phyloP scores from a whole-genome alignment of 2,329 filamentous ascomycete genomes.

The Cytospora chrysosperma region DNA sequence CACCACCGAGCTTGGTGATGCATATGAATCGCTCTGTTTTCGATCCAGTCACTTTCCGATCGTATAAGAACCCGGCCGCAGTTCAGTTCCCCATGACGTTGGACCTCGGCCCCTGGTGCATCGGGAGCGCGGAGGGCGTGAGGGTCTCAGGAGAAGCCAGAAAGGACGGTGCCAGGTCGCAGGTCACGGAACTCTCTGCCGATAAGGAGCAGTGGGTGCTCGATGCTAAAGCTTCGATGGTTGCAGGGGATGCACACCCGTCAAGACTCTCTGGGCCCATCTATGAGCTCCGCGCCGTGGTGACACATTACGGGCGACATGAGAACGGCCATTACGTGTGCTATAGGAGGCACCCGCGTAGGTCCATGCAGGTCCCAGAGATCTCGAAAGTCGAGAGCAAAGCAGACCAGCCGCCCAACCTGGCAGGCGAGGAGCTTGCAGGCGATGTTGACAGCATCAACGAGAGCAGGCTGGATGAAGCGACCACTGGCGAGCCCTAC shows the following conservation, averaged over 20 bases:
- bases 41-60: constrained; percentile 74
- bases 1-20: constrained; percentile 76
- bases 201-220: constrained; percentile 67
- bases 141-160: constrained; percentile 2
- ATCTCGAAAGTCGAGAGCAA: constrained; percentile 16
- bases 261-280: constrained; percentile 57
- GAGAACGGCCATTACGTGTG: constrained; percentile 96
- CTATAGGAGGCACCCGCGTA: constrained; percentile 71
- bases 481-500: constrained; percentile 16
- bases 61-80: constrained; percentile 79
- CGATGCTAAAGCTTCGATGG: constrained; percentile 71
- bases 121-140: constrained; percentile 56
- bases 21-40: constrained; percentile 94
- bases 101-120: constrained; percentile 80
- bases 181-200: constrained; percentile 28
- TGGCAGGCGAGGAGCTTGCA: constrained; percentile 32
- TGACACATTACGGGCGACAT: constrained; percentile 87
- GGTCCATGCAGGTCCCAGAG: constrained; percentile 49
- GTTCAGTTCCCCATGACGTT: constrained; percentile 74
- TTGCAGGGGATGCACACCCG: constrained; percentile 53
- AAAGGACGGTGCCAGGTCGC: constrained; percentile 26
- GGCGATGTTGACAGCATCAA: constrained; percentile 18
- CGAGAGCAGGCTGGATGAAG: constrained; percentile 25
- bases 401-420: constrained; percentile 22
- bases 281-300: constrained; percentile 78